Conservation (phyloP, 179 eudicot genomes). For the Patellifolia procumbens region DNA sequence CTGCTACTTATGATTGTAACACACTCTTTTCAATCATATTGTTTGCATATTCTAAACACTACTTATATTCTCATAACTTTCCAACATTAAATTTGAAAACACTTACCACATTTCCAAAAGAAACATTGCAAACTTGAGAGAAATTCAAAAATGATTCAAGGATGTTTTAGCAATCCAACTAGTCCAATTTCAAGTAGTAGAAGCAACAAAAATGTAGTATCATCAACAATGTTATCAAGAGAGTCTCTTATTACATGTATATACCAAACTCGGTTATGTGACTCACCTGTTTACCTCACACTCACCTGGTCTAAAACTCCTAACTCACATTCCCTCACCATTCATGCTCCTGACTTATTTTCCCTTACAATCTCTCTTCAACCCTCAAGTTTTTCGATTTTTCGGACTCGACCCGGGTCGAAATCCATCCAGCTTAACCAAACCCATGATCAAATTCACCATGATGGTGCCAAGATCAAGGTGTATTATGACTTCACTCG, state of each 20-base stretch:
- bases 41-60: no score
- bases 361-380: constrained; percentile 48
- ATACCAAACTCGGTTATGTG: constrained; percentile 43
- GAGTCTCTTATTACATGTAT: constrained; percentile 52
- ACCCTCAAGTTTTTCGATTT: constrained; percentile 43
- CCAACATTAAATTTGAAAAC: background rate
- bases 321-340: constrained; percentile 47
- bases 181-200: constrained; percentile 23
- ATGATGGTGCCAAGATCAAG: constrained; percentile 28
- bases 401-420: constrained; percentile 45
- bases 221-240: constrained; percentile 19
- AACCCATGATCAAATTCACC: constrained; percentile 1
- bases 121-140: background rate
- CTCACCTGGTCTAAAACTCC: constrained; percentile 61
- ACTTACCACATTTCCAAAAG: background rate
- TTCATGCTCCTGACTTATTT: constrained; percentile 43
- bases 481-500: constrained; percentile 56
- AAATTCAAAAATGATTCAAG: constrained; percentile 46
- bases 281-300: constrained; percentile 45
- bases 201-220: constrained; percentile 4
- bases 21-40: constrained; percentile 7
- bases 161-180: constrained; percentile 52
- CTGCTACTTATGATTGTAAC: background rate
- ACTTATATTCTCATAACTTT: no score
- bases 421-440: constrained; percentile 26